These are phyloP conservation scores for Lactifluus hygrophoroides DNA, from an alignment of 768 basidiomycete species.

Conservation along the genomic window DNA sequence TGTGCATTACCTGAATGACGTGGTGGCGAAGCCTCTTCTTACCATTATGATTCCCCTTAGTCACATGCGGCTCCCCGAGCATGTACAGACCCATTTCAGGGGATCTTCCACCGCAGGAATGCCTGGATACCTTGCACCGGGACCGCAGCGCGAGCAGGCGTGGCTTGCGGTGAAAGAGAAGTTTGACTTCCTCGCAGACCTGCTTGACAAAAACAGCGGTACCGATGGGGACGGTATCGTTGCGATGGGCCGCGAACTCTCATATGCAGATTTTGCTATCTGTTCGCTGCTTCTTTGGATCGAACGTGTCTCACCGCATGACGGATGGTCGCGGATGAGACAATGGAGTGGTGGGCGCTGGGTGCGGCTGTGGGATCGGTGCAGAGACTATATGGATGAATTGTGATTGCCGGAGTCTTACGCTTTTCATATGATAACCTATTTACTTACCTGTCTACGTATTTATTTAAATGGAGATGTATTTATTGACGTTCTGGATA, in stretches of 20 bases:
- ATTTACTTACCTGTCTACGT: not conserved
- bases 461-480: not conserved
- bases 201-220: slow-evolving; percentile 59
- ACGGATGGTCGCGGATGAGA: slow-evolving; percentile 61
- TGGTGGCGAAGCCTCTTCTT: slow-evolving; percentile 56
- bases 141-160: slow-evolving; percentile 50
- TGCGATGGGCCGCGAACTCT: slow-evolving; percentile 55
- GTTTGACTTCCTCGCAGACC: slow-evolving; percentile 52
- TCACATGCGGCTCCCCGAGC: slow-evolving; percentile 50
- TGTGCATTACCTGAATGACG: slow-evolving; percentile 59
- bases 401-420: slow-evolving; percentile 28
- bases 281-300: slow-evolving; percentile 70
- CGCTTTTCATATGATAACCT: not conserved
- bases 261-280: slow-evolving; percentile 67
- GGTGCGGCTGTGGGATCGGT: slow-evolving; percentile 52
- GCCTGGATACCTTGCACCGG: slow-evolving; percentile 22
- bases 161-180: slow-evolving; percentile 59
- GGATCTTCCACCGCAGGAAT: slow-evolving; percentile 17
- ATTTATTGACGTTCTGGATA: not conserved
- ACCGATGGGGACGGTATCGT: slow-evolving; percentile 57
- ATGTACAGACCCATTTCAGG: slow-evolving; percentile 44
- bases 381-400: slow-evolving; percentile 61
- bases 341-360: slow-evolving; percentile 66
- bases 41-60: slow-evolving; percentile 64
- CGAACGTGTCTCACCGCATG: slow-evolving; percentile 60